A percentile compares a stretch with the other conserved stretches of the same genome.
These are phyloP conservation scores for Kernera saxatilis DNA, from an alignment of 345 rosid genomes.

Conservation along the genomic window DNA sequence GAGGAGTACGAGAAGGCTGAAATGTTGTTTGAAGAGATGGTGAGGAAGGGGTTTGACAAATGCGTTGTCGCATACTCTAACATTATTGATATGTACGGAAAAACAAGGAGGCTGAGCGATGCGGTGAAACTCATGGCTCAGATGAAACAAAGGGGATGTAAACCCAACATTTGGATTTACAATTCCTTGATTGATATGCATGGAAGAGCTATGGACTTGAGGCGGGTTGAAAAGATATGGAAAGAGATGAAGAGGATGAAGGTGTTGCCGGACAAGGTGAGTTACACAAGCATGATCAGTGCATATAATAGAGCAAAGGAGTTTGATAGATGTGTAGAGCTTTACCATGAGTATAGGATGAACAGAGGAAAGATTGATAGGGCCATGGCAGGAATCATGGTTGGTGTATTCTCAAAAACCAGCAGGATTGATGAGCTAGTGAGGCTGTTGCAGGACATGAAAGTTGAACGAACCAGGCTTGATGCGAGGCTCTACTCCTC, in stretches of 20 bases:
- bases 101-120: conserved; percentile 51
- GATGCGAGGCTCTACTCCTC: conserved; percentile 66
- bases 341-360: conserved; percentile 54
- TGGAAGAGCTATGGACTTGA: conserved; percentile 55
- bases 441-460: conserved; percentile 70
- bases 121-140: conserved; percentile 67
- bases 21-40: conserved; percentile 59
- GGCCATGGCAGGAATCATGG: conserved; percentile 83
- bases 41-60: conserved; percentile 54
- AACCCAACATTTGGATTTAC: conserved; percentile 81
- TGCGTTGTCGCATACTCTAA: conserved; percentile 80
- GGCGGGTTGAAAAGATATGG: conserved; percentile 79
- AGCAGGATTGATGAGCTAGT: conserved; percentile 58
- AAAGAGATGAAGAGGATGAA: conserved; percentile 74
- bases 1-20: conserved; percentile 61
- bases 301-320: conserved; percentile 66
- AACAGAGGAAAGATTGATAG: conserved; percentile 53
- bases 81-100: conserved; percentile 77
- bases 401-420: conserved; percentile 73
- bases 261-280: conserved; percentile 70
- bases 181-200: conserved; percentile 83
- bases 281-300: conserved; percentile 61
- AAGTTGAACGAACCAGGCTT: conserved; percentile 45
- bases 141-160: conserved; percentile 73
- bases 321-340: conserved; percentile 51